A percentile compares a stretch with the other conserved stretches of the same genome.
These are phyloP conservation scores for Juglanconis juglandina DNA, from an alignment of 2,329 filamentous ascomycete genomes.

Conservation along the genomic window DNA sequence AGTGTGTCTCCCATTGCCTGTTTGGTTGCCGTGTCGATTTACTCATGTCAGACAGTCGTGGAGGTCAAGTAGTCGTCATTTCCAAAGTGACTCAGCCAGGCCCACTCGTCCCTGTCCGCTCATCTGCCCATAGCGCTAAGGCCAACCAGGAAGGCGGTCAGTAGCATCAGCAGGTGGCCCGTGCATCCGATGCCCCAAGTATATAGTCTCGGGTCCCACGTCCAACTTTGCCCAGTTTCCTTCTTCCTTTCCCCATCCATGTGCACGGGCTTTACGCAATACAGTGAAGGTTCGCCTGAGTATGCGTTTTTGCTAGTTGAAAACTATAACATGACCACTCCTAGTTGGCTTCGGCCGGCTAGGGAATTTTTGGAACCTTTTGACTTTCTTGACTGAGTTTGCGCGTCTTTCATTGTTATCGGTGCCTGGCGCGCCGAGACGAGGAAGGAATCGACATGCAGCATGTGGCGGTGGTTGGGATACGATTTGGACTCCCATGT, in stretches of 20 bases:
- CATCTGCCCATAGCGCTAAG: neutral
- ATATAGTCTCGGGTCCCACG: constrained; percentile 16
- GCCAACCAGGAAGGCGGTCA: neutral
- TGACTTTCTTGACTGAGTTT: constrained; percentile 29
- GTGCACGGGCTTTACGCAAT: constrained; percentile 78
- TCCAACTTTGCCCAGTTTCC: constrained; percentile 23
- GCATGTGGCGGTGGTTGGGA: too few relatives aligned
- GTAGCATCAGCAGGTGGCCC: neutral
- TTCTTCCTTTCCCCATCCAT: constrained; percentile 51
- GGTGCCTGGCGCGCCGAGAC: constrained; percentile 40
- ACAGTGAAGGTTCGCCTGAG: constrained; percentile 87
- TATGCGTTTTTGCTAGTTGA: constrained; percentile 87
- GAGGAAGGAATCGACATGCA: constrained; percentile 42
- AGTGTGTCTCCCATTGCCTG: too few relatives aligned
- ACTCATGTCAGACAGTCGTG: too few relatives aligned
- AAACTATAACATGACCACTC: constrained; percentile 81
- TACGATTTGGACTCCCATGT: too few relatives aligned
- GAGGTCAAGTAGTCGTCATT: too few relatives aligned
- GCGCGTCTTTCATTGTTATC: constrained; percentile 50
- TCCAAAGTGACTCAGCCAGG: too few relatives aligned
- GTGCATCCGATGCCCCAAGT: neutral
- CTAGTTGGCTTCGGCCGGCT: constrained; percentile 64
- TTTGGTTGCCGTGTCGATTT: too few relatives aligned
- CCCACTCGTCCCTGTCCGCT: too few relatives aligned
- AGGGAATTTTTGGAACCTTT: constrained; percentile 74